Evolutionary conservation across 805 yeast species (phyloP).

Genomic region (Saccharomycopsis olivae): DNA sequence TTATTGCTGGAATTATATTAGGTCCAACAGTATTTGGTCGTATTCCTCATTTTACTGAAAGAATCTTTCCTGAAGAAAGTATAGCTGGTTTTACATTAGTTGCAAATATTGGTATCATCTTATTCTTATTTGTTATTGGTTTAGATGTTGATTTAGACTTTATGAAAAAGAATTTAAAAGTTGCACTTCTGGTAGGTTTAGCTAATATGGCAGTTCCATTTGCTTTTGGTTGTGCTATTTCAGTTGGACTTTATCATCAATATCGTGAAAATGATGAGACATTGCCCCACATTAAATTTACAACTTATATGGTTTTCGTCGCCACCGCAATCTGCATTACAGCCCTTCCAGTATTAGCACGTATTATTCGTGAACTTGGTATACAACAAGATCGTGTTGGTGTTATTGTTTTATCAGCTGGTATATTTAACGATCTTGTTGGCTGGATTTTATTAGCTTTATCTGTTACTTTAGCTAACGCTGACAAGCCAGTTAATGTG

Average conservation of each 20-base stretch:
- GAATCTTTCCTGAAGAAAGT: slow-evolving; percentile 55
- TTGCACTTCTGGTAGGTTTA: slow-evolving; percentile 60
- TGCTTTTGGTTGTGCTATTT: slow-evolving; percentile 64
- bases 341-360: slow-evolving; percentile 76
- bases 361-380: slow-evolving; percentile 65
- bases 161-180: slow-evolving; percentile 46
- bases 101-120: slow-evolving; percentile 66
- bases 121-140: slow-evolving; percentile 68
- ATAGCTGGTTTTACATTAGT: slow-evolving; percentile 53
- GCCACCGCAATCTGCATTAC: slow-evolving; percentile 81
- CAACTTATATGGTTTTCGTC: slow-evolving; percentile 69
- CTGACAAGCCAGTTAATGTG: slow-evolving; percentile 57
- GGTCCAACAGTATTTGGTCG: slow-evolving; percentile 72
- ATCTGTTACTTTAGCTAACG: slow-evolving; percentile 65
- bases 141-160: slow-evolving; percentile 65
- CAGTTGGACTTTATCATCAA: slow-evolving; percentile 55
- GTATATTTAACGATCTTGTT: slow-evolving; percentile 65
- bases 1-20: slow-evolving; percentile 60
- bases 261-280: slow-evolving; percentile 29
- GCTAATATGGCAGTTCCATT: slow-evolving; percentile 71
- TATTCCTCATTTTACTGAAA: slow-evolving; percentile 53
- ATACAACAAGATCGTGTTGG: slow-evolving; percentile 66
- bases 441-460: slow-evolving; percentile 79
- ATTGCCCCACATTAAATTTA: slow-evolving; percentile 38
- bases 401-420: slow-evolving; percentile 67